Percentiles rank a stretch among this genome's conserved stretches.
Conservation (phyloP, 768 basidiomycete genomes). For the Podaxis rugospora region DNA sequence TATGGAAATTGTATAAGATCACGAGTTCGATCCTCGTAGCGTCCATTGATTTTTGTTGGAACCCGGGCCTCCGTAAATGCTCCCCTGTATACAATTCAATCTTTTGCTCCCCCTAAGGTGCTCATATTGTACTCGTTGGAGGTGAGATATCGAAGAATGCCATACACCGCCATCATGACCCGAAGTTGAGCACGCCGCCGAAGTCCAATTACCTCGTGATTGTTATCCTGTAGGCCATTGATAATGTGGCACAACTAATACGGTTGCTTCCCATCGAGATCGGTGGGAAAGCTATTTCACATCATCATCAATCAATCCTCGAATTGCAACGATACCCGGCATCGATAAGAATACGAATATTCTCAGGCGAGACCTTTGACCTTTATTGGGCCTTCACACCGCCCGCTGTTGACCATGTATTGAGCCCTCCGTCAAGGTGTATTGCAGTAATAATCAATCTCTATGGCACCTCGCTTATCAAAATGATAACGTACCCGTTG, state of each 20-base stretch:
- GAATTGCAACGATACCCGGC: no score
- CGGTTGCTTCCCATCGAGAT: no score
- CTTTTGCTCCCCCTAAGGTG: background rate
- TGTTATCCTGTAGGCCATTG: background rate
- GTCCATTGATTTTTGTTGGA: constrained; percentile 1
- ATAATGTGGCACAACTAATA: no score
- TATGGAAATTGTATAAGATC: constrained; percentile 12
- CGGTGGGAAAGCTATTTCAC: no score
- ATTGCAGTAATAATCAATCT: background rate
- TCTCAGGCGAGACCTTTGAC: no score
- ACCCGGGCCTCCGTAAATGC: background rate
- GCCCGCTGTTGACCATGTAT: background rate
- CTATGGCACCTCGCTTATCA: constrained; percentile 7
- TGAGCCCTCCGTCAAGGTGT: background rate
- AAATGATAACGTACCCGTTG: background rate
- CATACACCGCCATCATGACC: background rate
- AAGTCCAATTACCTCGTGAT: background rate
- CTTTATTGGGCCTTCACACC: no score
- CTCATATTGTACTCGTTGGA: background rate
- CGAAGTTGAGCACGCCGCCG: background rate
- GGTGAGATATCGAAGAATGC: background rate
- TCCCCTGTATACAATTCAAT: background rate
- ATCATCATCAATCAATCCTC: no score
- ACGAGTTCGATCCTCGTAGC: constrained; percentile 14
- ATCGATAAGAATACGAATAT: no score